phyloP scores from a whole-genome alignment of 495 filamentous ascomycete genomes.

The Acidiella bohemica region DNA sequence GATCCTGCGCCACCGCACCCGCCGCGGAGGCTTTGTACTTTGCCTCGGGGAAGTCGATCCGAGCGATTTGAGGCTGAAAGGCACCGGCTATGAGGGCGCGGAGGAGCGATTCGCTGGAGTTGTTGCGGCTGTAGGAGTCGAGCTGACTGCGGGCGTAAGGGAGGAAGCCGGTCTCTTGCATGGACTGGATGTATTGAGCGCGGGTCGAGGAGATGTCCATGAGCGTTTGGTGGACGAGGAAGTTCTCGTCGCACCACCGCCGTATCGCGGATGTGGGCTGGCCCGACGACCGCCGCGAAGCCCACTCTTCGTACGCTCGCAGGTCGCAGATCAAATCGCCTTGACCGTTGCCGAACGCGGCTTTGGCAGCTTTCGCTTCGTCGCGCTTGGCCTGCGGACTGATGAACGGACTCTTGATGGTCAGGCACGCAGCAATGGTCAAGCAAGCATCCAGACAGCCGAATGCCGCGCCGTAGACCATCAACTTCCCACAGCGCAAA shows the following conservation, averaged over 20 bases:
- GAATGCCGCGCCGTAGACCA: slow-evolving; percentile 92
- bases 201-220: slow-evolving; percentile 78
- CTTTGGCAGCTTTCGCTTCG: slow-evolving; percentile 61
- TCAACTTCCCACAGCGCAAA: slow-evolving; percentile 79
- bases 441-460: slow-evolving; percentile 77
- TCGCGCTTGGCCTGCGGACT: slow-evolving; percentile 69
- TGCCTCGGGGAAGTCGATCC: slow-evolving; percentile 86
- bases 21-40: slow-evolving; percentile 76
- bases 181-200: slow-evolving; percentile 68
- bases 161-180: slow-evolving; percentile 74
- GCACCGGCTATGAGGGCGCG: slow-evolving; percentile 81
- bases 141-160: slow-evolving; percentile 34
- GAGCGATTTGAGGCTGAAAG: slow-evolving; percentile 80
- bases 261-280: slow-evolving; percentile 50
- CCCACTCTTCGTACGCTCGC: slow-evolving; percentile 71
- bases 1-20: slow-evolving; percentile 82
- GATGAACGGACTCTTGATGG: slow-evolving; percentile 70
- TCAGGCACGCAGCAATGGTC: slow-evolving; percentile 82
- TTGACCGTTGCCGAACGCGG: slow-evolving; percentile 57
- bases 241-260: slow-evolving; percentile 74
- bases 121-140: slow-evolving; percentile 32
- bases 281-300: slow-evolving; percentile 40
- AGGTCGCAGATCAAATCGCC: slow-evolving; percentile 84
- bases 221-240: slow-evolving; percentile 69
- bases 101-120: slow-evolving; percentile 46